Percentiles rank a stretch among this genome's conserved stretches.
Evolutionary conservation across 2,329 filamentous ascomycete genomes (phyloP).

Genomic region (Aspergillus oerlinghausenensis): DNA sequence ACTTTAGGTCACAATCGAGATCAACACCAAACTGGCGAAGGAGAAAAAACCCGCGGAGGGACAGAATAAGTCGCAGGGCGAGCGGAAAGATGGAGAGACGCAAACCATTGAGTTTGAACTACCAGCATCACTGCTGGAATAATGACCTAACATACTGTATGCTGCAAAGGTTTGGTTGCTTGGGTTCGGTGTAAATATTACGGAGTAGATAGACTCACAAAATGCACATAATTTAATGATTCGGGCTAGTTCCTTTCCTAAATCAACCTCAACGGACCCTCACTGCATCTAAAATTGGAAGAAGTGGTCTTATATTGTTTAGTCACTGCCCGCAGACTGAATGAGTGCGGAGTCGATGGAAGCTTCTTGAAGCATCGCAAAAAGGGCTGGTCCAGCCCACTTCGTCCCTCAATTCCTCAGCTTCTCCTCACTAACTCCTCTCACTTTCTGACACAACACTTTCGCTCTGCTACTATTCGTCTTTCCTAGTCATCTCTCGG

Average conservation of each 20-base stretch:
- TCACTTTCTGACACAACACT: background rate
- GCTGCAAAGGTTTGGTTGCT: background rate
- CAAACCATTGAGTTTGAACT: slow-evolving; percentile 17
- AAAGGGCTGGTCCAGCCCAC: slow-evolving; percentile 8
- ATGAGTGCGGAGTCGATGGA: slow-evolving; percentile 25
- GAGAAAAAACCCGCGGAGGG: slow-evolving; percentile 20
- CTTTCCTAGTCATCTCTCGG: background rate
- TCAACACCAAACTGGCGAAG: slow-evolving; percentile 43
- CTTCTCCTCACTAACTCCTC: background rate
- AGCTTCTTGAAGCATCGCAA: slow-evolving; percentile 37
- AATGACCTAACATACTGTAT: background rate
- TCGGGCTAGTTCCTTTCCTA: background rate
- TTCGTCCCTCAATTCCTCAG: slow-evolving; percentile 2
- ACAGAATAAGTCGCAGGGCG: slow-evolving; percentile 3
- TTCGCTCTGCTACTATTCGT: background rate
- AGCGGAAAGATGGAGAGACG: slow-evolving; percentile 3
- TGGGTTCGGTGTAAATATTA: background rate
- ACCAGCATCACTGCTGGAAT: slow-evolving; percentile 22
- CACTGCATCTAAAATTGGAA: background rate
- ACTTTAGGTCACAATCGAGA: slow-evolving; percentile 42
- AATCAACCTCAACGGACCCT: background rate
- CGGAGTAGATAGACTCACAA: slow-evolving; percentile 5
- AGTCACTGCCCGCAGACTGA: background rate
- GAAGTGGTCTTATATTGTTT: background rate
- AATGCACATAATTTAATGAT: slow-evolving; percentile 1